Conservation (phyloP, 2,329 filamentous ascomycete species). For the Xylariaceae sp. region DNA sequence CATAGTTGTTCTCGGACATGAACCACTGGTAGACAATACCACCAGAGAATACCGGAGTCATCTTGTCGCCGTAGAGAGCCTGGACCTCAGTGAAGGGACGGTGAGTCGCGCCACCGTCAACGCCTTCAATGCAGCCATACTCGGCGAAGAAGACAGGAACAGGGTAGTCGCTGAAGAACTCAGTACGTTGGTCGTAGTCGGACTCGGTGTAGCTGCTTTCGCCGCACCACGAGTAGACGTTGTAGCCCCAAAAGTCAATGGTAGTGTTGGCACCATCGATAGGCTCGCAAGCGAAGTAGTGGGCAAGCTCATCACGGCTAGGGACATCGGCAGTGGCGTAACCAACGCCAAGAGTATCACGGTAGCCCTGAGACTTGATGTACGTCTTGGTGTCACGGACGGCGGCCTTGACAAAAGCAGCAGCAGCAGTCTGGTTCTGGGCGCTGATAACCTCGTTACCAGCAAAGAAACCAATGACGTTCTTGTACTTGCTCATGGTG, state of each 20-base stretch:
- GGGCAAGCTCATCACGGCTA: conserved; percentile 75
- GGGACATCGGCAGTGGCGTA: conserved; percentile 90
- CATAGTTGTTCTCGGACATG: conserved; percentile 85
- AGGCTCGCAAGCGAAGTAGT: conserved; percentile 92
- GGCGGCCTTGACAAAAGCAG: conserved; percentile 94
- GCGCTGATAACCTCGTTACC: conserved; percentile 96
- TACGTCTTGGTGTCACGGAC: conserved; percentile 95
- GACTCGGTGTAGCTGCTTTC: conserved; percentile 71
- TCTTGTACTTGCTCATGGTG: conserved; percentile 74
- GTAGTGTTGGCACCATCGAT: conserved; percentile 40
- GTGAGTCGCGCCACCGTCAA: conserved; percentile 50
- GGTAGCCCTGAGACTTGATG: conserved; percentile 75
- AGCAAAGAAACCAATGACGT: conserved; percentile 95
- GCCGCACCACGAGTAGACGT: conserved; percentile 99
- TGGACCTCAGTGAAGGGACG: conserved; percentile 83
- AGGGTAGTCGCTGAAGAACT: conserved; percentile 84
- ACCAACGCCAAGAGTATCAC: conserved; percentile 73
- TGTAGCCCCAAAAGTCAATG: conserved; percentile 99
- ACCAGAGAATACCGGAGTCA: conserved; percentile 86
- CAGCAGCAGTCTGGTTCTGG: conserved; percentile 81
- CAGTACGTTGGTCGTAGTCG: conserved; percentile 75
- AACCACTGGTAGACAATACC: conserved; percentile 99
- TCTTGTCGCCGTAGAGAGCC: conserved; percentile 69
- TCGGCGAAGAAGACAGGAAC: conserved; percentile 98
- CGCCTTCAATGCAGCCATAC: conserved; percentile 81